phyloP scores from a whole-genome alignment of 495 filamentous ascomycete genomes.

The Xylaria telfairii region DNA sequence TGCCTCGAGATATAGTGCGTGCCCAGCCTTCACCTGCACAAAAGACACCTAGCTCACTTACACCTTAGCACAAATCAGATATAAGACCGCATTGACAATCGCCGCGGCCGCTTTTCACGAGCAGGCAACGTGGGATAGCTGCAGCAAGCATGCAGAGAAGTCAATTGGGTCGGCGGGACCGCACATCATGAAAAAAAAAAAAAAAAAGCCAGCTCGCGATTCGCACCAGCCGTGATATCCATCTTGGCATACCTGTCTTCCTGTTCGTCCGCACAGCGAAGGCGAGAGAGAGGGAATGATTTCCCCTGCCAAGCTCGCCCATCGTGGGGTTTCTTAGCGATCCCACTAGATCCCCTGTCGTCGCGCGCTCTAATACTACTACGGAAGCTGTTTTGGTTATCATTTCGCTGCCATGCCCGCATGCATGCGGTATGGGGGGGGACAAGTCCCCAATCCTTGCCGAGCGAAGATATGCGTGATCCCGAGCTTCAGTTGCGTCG shows the following conservation, averaged over 20 bases:
- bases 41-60: background rate
- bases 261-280: too few relatives aligned
- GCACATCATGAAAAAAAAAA: background rate
- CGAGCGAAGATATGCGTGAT: constrained; percentile 22
- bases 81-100: background rate
- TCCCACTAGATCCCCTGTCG: constrained; percentile 11
- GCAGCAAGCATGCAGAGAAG: constrained; percentile 14
- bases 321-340: constrained; percentile 23
- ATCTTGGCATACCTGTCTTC: constrained; percentile 2
- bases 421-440: background rate
- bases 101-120: background rate
- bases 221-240: background rate
- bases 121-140: background rate
- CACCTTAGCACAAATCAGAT: background rate
- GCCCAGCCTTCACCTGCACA: background rate
- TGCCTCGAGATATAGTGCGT: background rate
- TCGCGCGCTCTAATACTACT: constrained; percentile 22
- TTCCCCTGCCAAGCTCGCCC: constrained; percentile 24
- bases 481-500: constrained; percentile 24
- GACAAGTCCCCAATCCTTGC: constrained; percentile 6
- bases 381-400: constrained; percentile 20
- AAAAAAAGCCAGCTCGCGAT: background rate
- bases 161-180: background rate
- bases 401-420: background rate
- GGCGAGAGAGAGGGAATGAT: constrained; percentile 1